Conservation (phyloP, 768 basidiomycete genomes). For the Pulveroboletus ravenelii region DNA sequence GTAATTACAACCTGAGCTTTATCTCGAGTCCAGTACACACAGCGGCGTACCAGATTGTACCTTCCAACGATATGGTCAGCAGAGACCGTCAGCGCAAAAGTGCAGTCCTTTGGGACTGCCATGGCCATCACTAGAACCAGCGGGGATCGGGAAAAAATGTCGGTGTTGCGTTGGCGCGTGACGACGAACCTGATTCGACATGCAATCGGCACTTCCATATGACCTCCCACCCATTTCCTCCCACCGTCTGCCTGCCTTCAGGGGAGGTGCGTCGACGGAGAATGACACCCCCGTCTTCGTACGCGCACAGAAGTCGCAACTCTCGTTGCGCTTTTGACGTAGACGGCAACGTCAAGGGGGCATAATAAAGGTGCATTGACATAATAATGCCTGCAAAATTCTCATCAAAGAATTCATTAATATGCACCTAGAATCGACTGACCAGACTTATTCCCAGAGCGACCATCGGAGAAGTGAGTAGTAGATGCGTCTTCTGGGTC, state of each 20-base stretch:
- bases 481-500: conserved; percentile 37
- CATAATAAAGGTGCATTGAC: conserved; percentile 67
- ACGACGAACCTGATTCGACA: conserved; percentile 60
- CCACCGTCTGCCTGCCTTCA: conserved; percentile 42
- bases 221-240: conserved; percentile 69
- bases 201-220: conserved; percentile 67
- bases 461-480: conserved; percentile 35
- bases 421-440: background rate
- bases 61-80: conserved; percentile 76
- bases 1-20: background rate
- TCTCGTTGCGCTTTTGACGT: conserved; percentile 31
- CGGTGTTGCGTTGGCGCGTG: background rate
- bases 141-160: background rate
- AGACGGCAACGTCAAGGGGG: conserved; percentile 28
- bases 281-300: conserved; percentile 85
- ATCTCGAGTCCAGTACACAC: background rate
- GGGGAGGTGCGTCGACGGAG: conserved; percentile 48
- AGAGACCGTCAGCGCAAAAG: conserved; percentile 73
- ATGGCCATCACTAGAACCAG: conserved; percentile 73
- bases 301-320: conserved; percentile 66
- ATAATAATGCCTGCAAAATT: conserved; percentile 74
- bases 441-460: conserved; percentile 58
- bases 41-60: conserved; percentile 50
- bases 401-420: background rate
- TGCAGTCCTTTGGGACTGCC: conserved; percentile 55